These are phyloP conservation scores for Oryza rufipogon DNA, from an alignment of 176 grass and related monocot species.

Conservation along the genomic window DNA sequence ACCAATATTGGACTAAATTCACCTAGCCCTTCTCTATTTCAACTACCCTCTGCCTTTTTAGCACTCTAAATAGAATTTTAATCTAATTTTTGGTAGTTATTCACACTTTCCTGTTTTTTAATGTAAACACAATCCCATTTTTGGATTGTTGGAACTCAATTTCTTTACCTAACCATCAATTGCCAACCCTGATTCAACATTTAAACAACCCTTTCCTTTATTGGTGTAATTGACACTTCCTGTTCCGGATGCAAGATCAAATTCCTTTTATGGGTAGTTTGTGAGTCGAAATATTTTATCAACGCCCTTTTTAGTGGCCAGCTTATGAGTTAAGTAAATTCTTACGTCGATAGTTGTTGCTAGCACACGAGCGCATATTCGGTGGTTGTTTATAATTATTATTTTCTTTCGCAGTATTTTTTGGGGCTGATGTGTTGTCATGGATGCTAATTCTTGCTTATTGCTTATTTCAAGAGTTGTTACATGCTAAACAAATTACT, in stretches of 20 bases:
- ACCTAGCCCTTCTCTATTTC: not conserved
- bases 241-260: not conserved
- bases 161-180: not conserved
- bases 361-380: not conserved
- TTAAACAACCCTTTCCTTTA: not conserved
- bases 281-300: not conserved
- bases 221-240: slow-evolving; percentile 1
- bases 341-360: slow-evolving; percentile 15
- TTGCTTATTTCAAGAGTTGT: slow-evolving; percentile 31
- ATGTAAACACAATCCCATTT: not conserved
- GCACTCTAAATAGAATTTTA: slow-evolving; percentile 5
- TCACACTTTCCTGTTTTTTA: slow-evolving; percentile 1
- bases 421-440: not conserved
- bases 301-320: not conserved
- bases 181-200: not conserved
- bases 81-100: slow-evolving; percentile 6
- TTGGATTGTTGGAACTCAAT: slow-evolving; percentile 18
- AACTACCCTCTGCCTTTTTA: not conserved
- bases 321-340: slow-evolving; percentile 14
- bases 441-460: not conserved
- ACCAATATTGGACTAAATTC: not conserved
- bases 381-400: not conserved
- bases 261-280: not conserved
- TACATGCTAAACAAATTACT: not conserved
- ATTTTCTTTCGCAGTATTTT: slow-evolving; percentile 8